Evolutionary conservation across 164 flowering plant genomes (phyloP).

Genomic region (Taxillus chinensis): DNA sequence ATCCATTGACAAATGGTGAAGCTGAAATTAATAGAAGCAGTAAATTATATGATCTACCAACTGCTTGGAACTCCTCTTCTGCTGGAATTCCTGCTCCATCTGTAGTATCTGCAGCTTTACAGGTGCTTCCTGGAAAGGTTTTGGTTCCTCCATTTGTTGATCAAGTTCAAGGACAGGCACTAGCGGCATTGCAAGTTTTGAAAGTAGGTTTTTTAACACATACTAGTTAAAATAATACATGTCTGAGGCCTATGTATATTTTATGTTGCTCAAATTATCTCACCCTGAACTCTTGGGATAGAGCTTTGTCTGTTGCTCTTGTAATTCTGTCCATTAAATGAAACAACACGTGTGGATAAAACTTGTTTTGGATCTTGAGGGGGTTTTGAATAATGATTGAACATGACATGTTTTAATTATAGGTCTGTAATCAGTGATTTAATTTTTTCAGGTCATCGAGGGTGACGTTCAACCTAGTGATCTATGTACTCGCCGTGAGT

Average conservation of each 20-base stretch:
- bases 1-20: conserved; percentile 20
- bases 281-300: no score
- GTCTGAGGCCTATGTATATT: not conserved
- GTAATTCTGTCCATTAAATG: no score
- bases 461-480: conserved; percentile 68
- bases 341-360: no score
- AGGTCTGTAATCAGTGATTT: no score
- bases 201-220: conserved; percentile 41
- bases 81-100: conserved; percentile 96
- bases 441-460: conserved; percentile 68
- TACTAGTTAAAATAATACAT: not conserved
- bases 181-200: conserved; percentile 80
- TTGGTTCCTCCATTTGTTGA: conserved; percentile 84
- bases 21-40: conserved; percentile 23
- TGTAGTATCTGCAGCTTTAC: conserved; percentile 69
- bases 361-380: no score
- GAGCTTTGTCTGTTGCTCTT: no score
- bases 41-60: conserved; percentile 26
- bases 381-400: no score
- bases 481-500: conserved; percentile 92
- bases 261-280: no score
- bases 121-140: conserved; percentile 80
- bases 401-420: no score
- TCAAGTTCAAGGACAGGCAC: conserved; percentile 80
- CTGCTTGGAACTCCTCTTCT: conserved; percentile 34